These are phyloP conservation scores for Picocystis sp. DNA, from an alignment of 163 green algal species.

Conservation along the genomic window DNA sequence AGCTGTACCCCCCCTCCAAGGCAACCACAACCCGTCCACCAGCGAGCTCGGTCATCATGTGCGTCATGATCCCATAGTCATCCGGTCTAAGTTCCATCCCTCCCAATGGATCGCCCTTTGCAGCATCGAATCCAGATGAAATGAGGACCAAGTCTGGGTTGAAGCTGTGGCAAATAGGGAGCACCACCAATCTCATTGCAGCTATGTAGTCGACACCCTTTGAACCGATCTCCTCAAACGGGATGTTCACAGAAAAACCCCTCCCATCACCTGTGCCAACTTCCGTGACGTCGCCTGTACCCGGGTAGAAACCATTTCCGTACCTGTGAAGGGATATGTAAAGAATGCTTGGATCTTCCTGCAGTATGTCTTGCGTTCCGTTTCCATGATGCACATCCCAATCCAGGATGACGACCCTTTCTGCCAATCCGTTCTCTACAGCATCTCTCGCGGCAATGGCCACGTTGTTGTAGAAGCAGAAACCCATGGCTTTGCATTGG, in stretches of 20 bases:
- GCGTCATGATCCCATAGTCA: conserved; percentile 20
- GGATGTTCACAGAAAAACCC: conserved; percentile 73
- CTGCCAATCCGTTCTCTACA: conserved; percentile 6
- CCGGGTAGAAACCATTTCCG: conserved; percentile 65
- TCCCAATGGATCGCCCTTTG: conserved; percentile 29
- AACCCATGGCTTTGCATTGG: conserved; percentile 63
- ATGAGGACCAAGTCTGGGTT: conserved; percentile 70
- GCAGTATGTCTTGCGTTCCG: conserved; percentile 77
- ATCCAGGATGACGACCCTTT: conserved; percentile 67
- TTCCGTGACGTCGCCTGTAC: conserved; percentile 36
- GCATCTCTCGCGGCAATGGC: conserved; percentile 51
- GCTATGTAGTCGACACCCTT: conserved; percentile 57
- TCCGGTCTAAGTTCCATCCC: conserved; percentile 28
- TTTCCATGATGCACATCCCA: conserved; percentile 79
- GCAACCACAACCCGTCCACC: conserved; percentile 1
- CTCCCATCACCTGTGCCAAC: conserved; percentile 39
- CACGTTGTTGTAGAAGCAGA: conserved; percentile 93
- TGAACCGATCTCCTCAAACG: conserved; percentile 47
- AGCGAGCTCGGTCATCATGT: not conserved
- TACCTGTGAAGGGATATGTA: conserved; percentile 76
- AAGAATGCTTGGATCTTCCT: conserved; percentile 57
- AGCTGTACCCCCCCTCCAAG: conserved; percentile 1
- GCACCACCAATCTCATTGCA: conserved; percentile 56
- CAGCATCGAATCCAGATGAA: conserved; percentile 78
- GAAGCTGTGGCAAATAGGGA: conserved; percentile 61